Conservation (phyloP, 169 alveolate genomes). For the Eimeria necatrix region DNA sequence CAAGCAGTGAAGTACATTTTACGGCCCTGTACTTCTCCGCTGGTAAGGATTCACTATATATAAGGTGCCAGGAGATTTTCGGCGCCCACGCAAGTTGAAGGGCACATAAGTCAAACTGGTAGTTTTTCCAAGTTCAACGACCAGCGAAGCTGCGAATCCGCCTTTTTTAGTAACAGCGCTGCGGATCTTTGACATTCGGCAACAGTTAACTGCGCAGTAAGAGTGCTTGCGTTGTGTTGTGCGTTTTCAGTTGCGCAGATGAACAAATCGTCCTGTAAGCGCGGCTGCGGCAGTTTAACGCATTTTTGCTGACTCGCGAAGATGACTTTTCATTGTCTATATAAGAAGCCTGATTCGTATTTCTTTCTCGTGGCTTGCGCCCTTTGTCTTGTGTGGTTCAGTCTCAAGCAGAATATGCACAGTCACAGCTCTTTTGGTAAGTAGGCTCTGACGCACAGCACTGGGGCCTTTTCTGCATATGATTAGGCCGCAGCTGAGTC, state of each 20-base stretch:
- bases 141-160: too few species aligned
- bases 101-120: too few species aligned
- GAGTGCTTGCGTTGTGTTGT: neutral
- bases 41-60: neutral
- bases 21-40: conserved; percentile 51
- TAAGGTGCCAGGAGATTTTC: too few species aligned
- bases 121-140: too few species aligned
- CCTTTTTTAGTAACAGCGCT: too few species aligned
- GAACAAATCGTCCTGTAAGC: conserved; percentile 44
- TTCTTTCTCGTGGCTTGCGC: neutral
- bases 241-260: conserved; percentile 48
- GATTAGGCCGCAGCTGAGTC: neutral
- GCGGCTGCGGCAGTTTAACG: neutral
- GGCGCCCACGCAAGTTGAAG: too few species aligned
- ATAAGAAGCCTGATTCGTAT: neutral
- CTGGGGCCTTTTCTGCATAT: neutral
- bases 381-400: neutral
- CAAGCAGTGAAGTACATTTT: neutral
- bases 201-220: too few species aligned
- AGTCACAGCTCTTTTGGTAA: conserved; percentile 26
- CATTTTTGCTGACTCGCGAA: neutral
- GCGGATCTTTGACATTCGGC: too few species aligned
- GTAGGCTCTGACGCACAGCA: neutral
- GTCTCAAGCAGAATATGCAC: conserved; percentile 57
- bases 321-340: neutral